Conservation (phyloP, 495 filamentous ascomycete genomes). For the Cenococcum geophilum region DNA sequence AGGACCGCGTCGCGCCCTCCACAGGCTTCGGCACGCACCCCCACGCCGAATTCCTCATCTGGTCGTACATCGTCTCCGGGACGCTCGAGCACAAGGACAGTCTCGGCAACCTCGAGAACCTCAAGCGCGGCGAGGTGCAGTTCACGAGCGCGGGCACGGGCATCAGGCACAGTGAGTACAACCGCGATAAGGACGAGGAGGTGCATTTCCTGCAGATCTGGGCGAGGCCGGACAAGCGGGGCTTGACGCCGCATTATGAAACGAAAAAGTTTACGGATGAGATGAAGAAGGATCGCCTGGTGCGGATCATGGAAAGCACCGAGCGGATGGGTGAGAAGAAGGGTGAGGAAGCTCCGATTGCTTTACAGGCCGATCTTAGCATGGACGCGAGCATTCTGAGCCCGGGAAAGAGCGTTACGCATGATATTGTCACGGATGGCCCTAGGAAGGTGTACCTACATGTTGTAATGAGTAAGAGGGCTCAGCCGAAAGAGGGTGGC, state of each 20-base stretch:
- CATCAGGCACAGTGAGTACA: constrained; percentile 71
- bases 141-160: constrained; percentile 75
- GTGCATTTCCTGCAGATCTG: constrained; percentile 82
- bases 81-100: constrained; percentile 77
- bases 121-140: constrained; percentile 73
- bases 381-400: constrained; percentile 63
- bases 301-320: constrained; percentile 65
- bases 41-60: constrained; percentile 79
- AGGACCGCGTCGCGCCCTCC: constrained; percentile 64
- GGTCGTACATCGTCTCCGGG: constrained; percentile 70
- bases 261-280: constrained; percentile 62
- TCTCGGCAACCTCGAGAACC: constrained; percentile 65
- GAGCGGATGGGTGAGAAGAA: constrained; percentile 50
- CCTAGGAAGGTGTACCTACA: constrained; percentile 70
- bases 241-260: constrained; percentile 64
- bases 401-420: constrained; percentile 41
- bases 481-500: constrained; percentile 54
- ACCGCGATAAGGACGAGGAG: constrained; percentile 56
- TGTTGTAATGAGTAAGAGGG: constrained; percentile 54
- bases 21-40: constrained; percentile 74
- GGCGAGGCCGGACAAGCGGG: constrained; percentile 63
- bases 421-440: constrained; percentile 54
- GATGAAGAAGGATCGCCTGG: constrained; percentile 59
- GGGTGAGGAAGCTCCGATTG: constrained; percentile 60
- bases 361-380: constrained; percentile 71